Percentiles rank a stretch among this genome's conserved stretches.
phyloP scores from a whole-genome alignment of 129 eudicot genomes.

The Flaveria trinervia region DNA sequence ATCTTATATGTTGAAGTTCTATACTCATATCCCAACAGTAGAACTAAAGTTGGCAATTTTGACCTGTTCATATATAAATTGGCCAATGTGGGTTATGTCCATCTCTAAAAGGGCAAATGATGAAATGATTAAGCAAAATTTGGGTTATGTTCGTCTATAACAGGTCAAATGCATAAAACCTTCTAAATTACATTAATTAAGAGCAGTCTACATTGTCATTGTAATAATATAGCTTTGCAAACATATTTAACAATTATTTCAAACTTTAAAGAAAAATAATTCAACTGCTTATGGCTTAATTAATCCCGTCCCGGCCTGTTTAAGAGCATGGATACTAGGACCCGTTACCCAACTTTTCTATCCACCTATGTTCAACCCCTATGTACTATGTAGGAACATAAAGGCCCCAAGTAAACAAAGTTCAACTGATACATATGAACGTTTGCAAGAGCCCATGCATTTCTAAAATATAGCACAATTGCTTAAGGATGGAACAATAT shows the following conservation, averaged over 20 bases:
- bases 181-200: background rate
- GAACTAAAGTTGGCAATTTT: background rate
- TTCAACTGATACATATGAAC: background rate
- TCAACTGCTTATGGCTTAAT: background rate
- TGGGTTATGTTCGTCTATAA: background rate
- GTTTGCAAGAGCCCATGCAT: background rate
- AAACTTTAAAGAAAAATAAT: background rate
- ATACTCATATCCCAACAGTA: background rate
- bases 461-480: background rate
- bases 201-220: background rate
- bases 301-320: background rate
- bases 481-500: constrained; percentile 8
- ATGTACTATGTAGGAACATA: background rate
- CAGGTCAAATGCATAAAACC: background rate
- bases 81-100: background rate
- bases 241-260: background rate
- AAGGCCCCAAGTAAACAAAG: background rate
- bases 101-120: background rate
- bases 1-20: background rate
- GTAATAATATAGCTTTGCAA: background rate
- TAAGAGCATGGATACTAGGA: background rate
- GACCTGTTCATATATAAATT: background rate
- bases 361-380: constrained; percentile 6
- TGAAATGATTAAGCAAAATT: background rate
- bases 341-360: background rate